Conservation (phyloP, 208 protist species). For the Leishmania arabica region DNA sequence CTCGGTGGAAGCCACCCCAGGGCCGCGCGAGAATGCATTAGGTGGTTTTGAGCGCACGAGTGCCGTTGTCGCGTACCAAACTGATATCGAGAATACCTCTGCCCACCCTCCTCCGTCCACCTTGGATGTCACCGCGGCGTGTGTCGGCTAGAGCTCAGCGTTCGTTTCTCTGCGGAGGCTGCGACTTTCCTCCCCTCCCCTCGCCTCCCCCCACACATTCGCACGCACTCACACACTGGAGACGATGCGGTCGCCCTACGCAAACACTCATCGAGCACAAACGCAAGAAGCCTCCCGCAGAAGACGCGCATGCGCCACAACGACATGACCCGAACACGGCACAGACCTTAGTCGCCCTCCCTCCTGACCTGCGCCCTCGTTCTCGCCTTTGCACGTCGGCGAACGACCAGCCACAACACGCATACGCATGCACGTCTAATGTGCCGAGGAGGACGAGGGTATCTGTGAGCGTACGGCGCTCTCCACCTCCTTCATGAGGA, state of each 20-base stretch:
- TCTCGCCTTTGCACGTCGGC: not conserved
- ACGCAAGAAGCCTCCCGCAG: not conserved
- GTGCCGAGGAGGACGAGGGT: not conserved
- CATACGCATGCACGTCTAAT: not conserved
- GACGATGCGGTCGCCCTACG: not conserved
- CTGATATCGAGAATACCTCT: not conserved
- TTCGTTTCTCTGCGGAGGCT: not conserved
- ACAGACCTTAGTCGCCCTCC: not conserved
- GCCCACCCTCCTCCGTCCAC: not conserved
- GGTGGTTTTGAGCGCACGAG: not conserved
- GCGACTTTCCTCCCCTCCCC: not conserved
- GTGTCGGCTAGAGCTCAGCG: not conserved
- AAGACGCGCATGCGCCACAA: not conserved
- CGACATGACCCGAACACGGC: not conserved
- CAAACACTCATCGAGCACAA: not conserved
- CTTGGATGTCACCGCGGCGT: not conserved
- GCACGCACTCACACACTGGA: not conserved
- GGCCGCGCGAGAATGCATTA: not conserved
- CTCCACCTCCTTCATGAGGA: conserved; percentile 42
- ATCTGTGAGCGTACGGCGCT: conserved; percentile 43
- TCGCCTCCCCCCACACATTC: not conserved
- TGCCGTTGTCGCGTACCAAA: not conserved
- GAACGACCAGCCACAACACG: not conserved
- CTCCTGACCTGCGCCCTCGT: not conserved
- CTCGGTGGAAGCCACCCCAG: not conserved